Evolutionary conservation across 1,139 yeast species (phyloP).

Genomic region (Chernovozyma aurita): DNA sequence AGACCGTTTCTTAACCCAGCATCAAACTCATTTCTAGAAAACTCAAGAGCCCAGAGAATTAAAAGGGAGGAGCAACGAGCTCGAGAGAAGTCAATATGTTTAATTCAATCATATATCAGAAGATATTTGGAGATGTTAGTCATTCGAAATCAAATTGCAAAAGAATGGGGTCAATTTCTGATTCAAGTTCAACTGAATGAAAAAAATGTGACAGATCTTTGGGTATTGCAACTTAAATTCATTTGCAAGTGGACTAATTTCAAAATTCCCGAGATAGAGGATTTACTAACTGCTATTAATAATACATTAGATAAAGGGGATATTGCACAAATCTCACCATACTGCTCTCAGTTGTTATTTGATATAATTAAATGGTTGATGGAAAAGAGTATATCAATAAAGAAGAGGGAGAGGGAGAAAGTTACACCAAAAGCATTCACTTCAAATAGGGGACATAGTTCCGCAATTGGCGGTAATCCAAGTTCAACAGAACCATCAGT

Average conservation of each 20-base stretch:
- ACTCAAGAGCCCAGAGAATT: slow-evolving; percentile 62
- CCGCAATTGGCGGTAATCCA: too few species aligned
- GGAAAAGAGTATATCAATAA: not conserved
- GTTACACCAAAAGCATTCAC: too few species aligned
- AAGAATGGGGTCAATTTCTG: slow-evolving; percentile 10
- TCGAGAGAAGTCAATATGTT: slow-evolving; percentile 43
- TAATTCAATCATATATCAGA: slow-evolving; percentile 47
- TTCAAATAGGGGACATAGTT: too few species aligned
- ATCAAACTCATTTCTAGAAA: slow-evolving; percentile 44
- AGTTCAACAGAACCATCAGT: too few species aligned
- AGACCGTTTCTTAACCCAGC: too few species aligned
- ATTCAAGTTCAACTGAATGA: not conserved
- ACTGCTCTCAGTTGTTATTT: not conserved
- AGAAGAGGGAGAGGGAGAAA: too few species aligned
- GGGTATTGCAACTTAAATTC: slow-evolving; percentile 17
- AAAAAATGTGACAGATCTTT: slow-evolving; percentile 2
- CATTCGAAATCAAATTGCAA: slow-evolving; percentile 1
- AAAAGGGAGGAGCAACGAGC: slow-evolving; percentile 55
- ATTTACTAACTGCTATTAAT: not conserved
- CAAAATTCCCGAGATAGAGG: not conserved
- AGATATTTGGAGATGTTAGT: slow-evolving; percentile 25
- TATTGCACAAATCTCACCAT: not conserved
- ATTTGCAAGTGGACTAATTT: slow-evolving; percentile 13
- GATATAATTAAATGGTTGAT: not conserved
- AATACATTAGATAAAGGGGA: not conserved